These are phyloP conservation scores for Malassezia equina DNA, from an alignment of 1,284 basidiomycete species.

Conservation along the genomic window DNA sequence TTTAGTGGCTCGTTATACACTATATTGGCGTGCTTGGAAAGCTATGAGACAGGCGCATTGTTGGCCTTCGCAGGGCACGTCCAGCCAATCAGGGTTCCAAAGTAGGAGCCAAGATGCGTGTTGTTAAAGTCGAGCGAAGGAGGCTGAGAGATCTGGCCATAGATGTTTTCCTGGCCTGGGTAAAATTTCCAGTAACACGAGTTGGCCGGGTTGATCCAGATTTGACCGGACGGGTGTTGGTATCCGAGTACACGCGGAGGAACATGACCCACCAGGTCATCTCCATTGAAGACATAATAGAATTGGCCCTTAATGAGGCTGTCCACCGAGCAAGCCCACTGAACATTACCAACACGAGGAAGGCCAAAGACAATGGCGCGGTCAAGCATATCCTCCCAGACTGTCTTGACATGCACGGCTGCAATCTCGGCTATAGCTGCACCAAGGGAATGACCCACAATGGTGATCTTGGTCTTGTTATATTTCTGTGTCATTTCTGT, in stretches of 20 bases:
- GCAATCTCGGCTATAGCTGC: slow-evolving; percentile 9
- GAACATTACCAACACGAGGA: slow-evolving; percentile 19
- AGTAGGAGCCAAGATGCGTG: not conserved
- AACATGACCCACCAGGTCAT: slow-evolving; percentile 11
- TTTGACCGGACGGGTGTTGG: slow-evolving; percentile 18
- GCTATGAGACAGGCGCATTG: not conserved
- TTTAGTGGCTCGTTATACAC: no score
- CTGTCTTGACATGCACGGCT: slow-evolving; percentile 10
- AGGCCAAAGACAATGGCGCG: slow-evolving; percentile 9
- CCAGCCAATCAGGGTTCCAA: not conserved
- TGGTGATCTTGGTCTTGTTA: slow-evolving; percentile 4
- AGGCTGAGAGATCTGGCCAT: slow-evolving; percentile 4
- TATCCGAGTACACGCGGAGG: slow-evolving; percentile 18
- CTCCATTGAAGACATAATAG: slow-evolving; percentile 16
- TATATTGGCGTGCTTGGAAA: no score
- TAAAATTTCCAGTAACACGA: slow-evolving; percentile 12
- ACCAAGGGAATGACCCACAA: slow-evolving; percentile 16
- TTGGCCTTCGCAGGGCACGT: not conserved
- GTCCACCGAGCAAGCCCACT: slow-evolving; percentile 18
- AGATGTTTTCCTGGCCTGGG: slow-evolving; percentile 19
- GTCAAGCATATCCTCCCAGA: slow-evolving; percentile 18
- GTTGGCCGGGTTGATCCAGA: slow-evolving; percentile 19
- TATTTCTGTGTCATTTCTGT: not conserved
- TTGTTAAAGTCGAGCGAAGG: not conserved
- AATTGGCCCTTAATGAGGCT: not conserved